phyloP scores from a whole-genome alignment of 495 filamentous ascomycete species.

The Aspergillus wentii region DNA sequence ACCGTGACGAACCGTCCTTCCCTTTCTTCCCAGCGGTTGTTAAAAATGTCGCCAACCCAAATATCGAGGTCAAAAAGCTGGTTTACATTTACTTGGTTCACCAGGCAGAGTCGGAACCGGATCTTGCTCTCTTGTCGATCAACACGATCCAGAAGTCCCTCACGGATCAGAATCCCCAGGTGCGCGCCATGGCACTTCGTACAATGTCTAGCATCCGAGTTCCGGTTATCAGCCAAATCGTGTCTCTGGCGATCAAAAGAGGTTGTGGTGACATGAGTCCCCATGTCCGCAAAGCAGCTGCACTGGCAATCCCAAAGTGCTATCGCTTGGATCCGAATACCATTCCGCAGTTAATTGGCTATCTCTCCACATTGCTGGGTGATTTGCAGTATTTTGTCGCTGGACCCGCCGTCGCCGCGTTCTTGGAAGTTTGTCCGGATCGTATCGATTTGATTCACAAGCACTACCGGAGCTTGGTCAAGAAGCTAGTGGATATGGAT shows the following conservation, averaged over 20 bases:
- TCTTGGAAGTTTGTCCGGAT: constrained; percentile 82
- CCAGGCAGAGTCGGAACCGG: constrained; percentile 91
- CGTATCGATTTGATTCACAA: constrained; percentile 83
- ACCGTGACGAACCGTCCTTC: constrained; percentile 74
- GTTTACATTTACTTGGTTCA: constrained; percentile 97
- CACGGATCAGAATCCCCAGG: constrained; percentile 83
- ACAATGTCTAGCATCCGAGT: constrained; percentile 96
- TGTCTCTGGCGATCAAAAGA: constrained; percentile 90
- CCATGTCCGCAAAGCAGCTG: constrained; percentile 86
- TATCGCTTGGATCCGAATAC: constrained; percentile 88
- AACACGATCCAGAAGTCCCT: constrained; percentile 98
- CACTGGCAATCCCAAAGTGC: constrained; percentile 95
- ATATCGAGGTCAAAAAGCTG: constrained; percentile 90
- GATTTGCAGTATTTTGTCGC: constrained; percentile 94
- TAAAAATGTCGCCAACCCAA: constrained; percentile 91
- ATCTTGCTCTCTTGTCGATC: constrained; percentile 91
- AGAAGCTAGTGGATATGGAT: constrained; percentile 96
- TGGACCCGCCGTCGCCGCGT: constrained; percentile 85
- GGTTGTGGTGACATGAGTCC: constrained; percentile 92
- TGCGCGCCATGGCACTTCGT: constrained; percentile 83
- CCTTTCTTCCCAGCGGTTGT: constrained; percentile 91
- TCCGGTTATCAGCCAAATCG: constrained; percentile 97
- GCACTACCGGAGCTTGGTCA: constrained; percentile 77
- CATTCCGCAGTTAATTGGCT: constrained; percentile 76
- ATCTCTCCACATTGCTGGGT: constrained; percentile 67